Evolutionary conservation across 371 early-diverging fungal genomes (phyloP).

Genomic region (Racocetra persica): DNA sequence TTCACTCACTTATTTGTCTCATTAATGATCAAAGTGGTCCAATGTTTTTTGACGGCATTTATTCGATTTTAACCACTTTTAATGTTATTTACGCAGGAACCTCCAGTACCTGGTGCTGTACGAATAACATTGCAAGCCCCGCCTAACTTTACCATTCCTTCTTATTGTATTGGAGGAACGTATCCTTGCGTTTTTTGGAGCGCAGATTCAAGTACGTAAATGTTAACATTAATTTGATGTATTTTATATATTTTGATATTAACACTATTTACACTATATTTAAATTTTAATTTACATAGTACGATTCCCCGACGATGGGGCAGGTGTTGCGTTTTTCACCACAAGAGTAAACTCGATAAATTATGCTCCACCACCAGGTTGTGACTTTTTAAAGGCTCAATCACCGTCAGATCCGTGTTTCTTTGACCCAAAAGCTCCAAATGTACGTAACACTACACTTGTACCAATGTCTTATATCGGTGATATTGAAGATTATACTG

Average conservation of each 20-base stretch:
- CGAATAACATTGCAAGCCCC: slow-evolving; percentile 39
- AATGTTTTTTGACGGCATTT: neutral
- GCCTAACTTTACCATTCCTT: neutral
- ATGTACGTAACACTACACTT: slow-evolving; percentile 14
- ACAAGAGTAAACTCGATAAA: slow-evolving; percentile 48
- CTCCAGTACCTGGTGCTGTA: slow-evolving; percentile 34
- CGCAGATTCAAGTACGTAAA: slow-evolving; percentile 31
- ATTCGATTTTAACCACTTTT: neutral
- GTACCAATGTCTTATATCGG: slow-evolving; percentile 44
- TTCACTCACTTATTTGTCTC: no score
- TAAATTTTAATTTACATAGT: neutral
- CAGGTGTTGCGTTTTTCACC: slow-evolving; percentile 50
- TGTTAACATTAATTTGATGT: neutral
- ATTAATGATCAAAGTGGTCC: neutral
- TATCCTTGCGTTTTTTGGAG: slow-evolving; percentile 34
- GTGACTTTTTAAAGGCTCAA: slow-evolving; percentile 40
- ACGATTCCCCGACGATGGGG: slow-evolving; percentile 47
- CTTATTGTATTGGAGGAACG: slow-evolving; percentile 22
- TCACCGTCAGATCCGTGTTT: slow-evolving; percentile 12
- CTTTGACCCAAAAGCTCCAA: slow-evolving; percentile 44
- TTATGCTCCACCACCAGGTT: slow-evolving; percentile 43
- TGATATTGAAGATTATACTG: slow-evolving; percentile 50
- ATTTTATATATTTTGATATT: no score
- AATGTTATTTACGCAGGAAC: slow-evolving; percentile 26
- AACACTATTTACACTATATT: no score